phyloP scores from a whole-genome alignment of 768 basidiomycete species.

The Rhodotorula kratochvilovae region DNA sequence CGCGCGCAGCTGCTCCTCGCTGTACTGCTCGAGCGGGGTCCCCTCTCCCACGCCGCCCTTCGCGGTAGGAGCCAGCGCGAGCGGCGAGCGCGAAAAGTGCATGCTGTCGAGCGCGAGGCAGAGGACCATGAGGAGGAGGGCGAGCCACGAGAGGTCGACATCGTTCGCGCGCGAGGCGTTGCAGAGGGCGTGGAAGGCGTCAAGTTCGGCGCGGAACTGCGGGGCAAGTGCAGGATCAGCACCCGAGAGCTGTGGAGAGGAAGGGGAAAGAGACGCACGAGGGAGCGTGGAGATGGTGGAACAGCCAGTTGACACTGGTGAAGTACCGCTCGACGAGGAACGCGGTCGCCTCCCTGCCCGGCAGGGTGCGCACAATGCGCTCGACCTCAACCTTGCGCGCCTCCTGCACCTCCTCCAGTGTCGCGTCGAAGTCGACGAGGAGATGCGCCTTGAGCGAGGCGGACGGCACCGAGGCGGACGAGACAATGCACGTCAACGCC shows the following conservation, averaged over 20 bases:
- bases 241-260: neutral
- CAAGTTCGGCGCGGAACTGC: slow-evolving; percentile 37
- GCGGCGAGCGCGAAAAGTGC: slow-evolving; percentile 32
- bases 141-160: slow-evolving; percentile 30
- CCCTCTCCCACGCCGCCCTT: neutral
- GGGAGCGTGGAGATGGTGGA: slow-evolving; percentile 27
- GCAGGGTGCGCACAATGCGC: slow-evolving; percentile 25
- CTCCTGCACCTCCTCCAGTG: neutral
- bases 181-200: slow-evolving; percentile 30
- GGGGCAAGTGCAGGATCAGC: neutral
- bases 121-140: slow-evolving; percentile 38
- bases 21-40: slow-evolving; percentile 18
- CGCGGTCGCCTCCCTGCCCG: slow-evolving; percentile 5
- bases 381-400: slow-evolving; percentile 17
- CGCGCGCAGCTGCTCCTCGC: slow-evolving; percentile 9
- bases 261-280: neutral
- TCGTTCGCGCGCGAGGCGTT: slow-evolving; percentile 3
- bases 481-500: slow-evolving; percentile 31
- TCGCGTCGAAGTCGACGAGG: slow-evolving; percentile 32
- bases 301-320: slow-evolving; percentile 34
- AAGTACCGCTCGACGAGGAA: slow-evolving; percentile 36
- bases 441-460: slow-evolving; percentile 17
- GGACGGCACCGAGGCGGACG: neutral
- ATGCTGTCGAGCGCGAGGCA: slow-evolving; percentile 38
- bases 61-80: slow-evolving; percentile 15